phyloP scores from a whole-genome alignment of 1,139 yeast species.

The Debaryomyces fabryi region DNA sequence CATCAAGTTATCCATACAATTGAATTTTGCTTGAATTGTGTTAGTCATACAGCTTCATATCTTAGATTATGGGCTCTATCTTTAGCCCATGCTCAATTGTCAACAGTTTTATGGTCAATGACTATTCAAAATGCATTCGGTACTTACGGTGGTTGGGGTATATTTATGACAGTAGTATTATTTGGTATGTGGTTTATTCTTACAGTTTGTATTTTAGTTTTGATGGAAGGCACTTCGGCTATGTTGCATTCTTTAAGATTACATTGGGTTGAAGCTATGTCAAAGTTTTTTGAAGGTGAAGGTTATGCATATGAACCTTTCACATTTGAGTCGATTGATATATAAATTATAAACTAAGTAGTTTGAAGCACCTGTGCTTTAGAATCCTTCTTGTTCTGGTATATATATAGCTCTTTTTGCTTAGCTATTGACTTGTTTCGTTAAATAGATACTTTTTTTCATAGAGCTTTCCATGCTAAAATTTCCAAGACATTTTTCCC shows the following conservation, averaged over 20 bases:
- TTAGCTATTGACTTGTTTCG: not conserved
- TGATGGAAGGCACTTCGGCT: constrained; percentile 99
- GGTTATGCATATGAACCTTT: constrained; percentile 90
- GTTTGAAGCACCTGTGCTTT: too few species aligned
- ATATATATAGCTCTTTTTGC: not conserved
- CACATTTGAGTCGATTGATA: constrained; percentile 42
- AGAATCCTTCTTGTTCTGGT: too few species aligned
- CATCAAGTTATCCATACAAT: constrained; percentile 98
- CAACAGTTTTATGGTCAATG: constrained; percentile 95
- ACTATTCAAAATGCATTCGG: constrained; percentile 82
- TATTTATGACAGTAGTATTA: constrained; percentile 69
- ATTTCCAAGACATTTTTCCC: constrained; percentile 5
- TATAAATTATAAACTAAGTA: not conserved
- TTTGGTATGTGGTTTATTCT: constrained; percentile 95
- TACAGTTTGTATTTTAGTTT: constrained; percentile 86
- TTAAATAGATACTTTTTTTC: not conserved
- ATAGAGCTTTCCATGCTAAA: not conserved
- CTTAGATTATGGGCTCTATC: constrained; percentile 96
- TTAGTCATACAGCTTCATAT: constrained; percentile 97
- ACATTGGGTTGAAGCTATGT: constrained; percentile 99
- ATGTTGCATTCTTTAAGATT: constrained; percentile 96
- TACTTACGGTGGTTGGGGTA: constrained; percentile 66
- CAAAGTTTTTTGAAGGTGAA: constrained; percentile 95
- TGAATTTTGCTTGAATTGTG: constrained; percentile 96
- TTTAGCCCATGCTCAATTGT: constrained; percentile 94